Evolutionary conservation across 805 yeast genomes (phyloP), one percentile per base, ranked within the genome.

Genomic region (Saccharomyces jurei): DNA sequence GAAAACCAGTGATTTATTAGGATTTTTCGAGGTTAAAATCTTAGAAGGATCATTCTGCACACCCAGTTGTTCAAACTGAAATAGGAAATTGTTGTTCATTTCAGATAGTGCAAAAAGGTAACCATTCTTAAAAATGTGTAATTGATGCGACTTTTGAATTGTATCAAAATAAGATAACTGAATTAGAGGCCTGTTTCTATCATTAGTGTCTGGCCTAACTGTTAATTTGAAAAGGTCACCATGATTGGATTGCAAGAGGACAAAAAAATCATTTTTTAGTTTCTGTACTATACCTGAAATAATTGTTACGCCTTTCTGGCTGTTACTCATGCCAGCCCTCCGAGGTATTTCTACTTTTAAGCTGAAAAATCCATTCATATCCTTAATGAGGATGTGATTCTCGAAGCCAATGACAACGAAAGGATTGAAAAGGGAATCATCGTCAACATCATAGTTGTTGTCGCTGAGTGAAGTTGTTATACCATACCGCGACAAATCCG

Each of bases 221-320:
- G 80, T 78, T 3, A 88, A 73, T 65, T 88, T 90, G 72, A 82
- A 87, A 3, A 89, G 54, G 64, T 89, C 96, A 21, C 97, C 97
- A 14, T 71, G 64, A 36, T 81, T 75, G 13, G 81, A 78, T 65
- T 94, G 98, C 0, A 87, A 60, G 22, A 92, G 67, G 6, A 83
- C 77, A 63, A 91, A 89, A 62, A 86, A 87, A 41, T 68, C 63
- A 21, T 70, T 65, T 62, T 85, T 86, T 67, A 87, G 71, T 55
- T 75, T 81, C 65, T 90, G 97, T 53, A 82, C 77, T 1, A 80
- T 81, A 29, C 85, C 85, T 25, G 79, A 63, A 1, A 83, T 76
- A 1, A 89, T 80, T 9, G 59, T 66, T 36, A 36, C 44, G 11
- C 3, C 3, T 17, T 8, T 17, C 22, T 36, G 44, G 10, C 13